Conservation (phyloP, 1,139 yeast genomes). For the Wickerhamomyces sp. region DNA sequence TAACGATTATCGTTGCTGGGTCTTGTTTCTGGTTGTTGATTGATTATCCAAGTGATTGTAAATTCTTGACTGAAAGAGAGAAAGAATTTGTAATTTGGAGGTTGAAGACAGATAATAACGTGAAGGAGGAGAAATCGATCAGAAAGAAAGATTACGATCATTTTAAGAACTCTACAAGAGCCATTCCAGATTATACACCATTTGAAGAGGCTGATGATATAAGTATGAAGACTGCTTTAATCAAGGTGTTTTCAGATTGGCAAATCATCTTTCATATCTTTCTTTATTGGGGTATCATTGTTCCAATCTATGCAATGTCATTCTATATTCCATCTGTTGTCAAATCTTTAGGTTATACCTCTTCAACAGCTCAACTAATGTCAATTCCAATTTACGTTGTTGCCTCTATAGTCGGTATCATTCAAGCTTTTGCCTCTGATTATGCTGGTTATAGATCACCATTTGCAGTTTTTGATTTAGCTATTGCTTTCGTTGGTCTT, state of each 20-base stretch:
- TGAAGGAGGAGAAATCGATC: not conserved
- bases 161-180: conserved; percentile 8
- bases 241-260: conserved; percentile 2
- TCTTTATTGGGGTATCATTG: conserved; percentile 16
- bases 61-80: conserved; percentile 44
- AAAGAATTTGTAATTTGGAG: conserved; percentile 40
- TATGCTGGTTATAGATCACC: conserved; percentile 30
- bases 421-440: conserved; percentile 29
- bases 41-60: conserved; percentile 42
- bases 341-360: conserved; percentile 26
- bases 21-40: conserved; percentile 43
- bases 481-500: conserved; percentile 30
- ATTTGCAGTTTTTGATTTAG: conserved; percentile 25
- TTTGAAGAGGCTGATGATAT: not conserved
- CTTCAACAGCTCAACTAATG: conserved; percentile 28
- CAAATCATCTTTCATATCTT: conserved; percentile 10
- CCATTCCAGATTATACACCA: not conserved
- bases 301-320: conserved; percentile 13
- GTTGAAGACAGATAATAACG: conserved; percentile 28
- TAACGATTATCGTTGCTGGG: conserved; percentile 45
- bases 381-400: conserved; percentile 32
- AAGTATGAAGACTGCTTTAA: not conserved
- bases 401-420: conserved; percentile 29
- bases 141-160: not conserved
- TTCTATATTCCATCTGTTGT: conserved; percentile 28